Evolutionary conservation across 768 basidiomycete species (phyloP).

Genomic region (Podaxis sp.): DNA sequence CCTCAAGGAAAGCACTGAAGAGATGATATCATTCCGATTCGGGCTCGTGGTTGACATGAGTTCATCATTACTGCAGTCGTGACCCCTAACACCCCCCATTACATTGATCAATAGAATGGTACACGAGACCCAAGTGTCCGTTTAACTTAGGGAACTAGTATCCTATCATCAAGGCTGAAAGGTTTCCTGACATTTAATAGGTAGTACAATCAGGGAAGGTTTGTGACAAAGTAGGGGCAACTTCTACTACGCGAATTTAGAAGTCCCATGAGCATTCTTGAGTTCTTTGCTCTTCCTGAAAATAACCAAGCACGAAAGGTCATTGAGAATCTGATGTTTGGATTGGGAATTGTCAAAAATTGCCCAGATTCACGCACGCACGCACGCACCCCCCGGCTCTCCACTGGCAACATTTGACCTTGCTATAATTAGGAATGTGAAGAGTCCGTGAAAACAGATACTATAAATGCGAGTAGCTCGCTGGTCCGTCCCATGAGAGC

Average conservation of each 20-base stretch:
- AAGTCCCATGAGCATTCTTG: background rate
- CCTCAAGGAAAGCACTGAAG: background rate
- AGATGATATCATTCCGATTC: constrained; percentile 7
- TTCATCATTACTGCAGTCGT: background rate
- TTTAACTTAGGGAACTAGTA: background rate
- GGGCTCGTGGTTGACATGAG: background rate
- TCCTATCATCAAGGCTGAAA: background rate
- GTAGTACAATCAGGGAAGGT: background rate
- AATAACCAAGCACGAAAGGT: background rate
- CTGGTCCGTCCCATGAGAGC: background rate
- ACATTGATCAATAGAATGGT: background rate
- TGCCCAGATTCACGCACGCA: background rate
- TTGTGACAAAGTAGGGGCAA: background rate
- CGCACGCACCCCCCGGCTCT: background rate
- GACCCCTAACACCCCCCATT: background rate
- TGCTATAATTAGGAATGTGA: background rate
- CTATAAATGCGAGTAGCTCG: background rate
- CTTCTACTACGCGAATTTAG: background rate
- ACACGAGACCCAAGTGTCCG: background rate
- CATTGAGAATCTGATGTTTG: background rate
- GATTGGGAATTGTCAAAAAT: background rate
- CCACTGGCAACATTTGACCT: background rate
- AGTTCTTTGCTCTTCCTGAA: background rate
- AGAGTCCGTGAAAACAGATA: background rate
- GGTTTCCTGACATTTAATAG: background rate